Evolutionary conservation across 1,284 basidiomycete species (phyloP).

Genomic region (Irpex rosettiformis): DNA sequence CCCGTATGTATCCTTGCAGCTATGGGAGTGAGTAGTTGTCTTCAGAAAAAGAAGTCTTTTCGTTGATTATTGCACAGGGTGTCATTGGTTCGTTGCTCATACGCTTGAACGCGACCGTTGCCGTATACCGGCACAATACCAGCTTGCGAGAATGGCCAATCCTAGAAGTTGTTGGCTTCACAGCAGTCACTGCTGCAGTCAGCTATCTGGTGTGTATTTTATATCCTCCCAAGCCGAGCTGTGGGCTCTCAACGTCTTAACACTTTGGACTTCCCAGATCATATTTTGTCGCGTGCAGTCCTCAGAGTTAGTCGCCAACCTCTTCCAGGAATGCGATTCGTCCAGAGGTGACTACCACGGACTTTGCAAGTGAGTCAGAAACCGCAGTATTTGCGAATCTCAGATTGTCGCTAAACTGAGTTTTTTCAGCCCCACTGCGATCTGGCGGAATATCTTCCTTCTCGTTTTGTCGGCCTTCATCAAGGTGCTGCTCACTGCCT

Average conservation of each 20-base stretch:
- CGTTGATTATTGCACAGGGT: conserved; percentile 38
- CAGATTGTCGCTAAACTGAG: too few relatives aligned
- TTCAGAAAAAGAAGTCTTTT: too few relatives aligned
- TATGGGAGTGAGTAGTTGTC: conserved; percentile 55
- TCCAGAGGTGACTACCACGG: conserved; percentile 66
- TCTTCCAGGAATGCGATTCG: conserved; percentile 72
- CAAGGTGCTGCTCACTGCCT: conserved; percentile 63
- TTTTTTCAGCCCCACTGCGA: conserved; percentile 58
- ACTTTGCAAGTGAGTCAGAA: conserved; percentile 64
- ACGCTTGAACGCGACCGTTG: conserved; percentile 59
- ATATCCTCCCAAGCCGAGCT: neutral
- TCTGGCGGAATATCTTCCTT: conserved; percentile 64
- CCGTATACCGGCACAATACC: conserved; percentile 57
- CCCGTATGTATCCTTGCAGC: conserved; percentile 63
- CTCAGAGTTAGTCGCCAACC: conserved; percentile 66
- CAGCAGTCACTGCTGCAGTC: conserved; percentile 62
- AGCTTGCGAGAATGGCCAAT: conserved; percentile 58
- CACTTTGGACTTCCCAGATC: conserved; percentile 15
- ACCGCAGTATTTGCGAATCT: too few relatives aligned
- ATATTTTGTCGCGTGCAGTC: conserved; percentile 56
- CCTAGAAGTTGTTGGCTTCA: conserved; percentile 58
- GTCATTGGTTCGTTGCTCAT: conserved; percentile 62
- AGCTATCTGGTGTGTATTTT: conserved; percentile 53
- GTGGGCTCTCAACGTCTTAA: neutral
- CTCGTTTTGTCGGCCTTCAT: conserved; percentile 56